Evolutionary conservation across 495 filamentous ascomycete genomes (phyloP).

Genomic region (Penicillium cinerascens): DNA sequence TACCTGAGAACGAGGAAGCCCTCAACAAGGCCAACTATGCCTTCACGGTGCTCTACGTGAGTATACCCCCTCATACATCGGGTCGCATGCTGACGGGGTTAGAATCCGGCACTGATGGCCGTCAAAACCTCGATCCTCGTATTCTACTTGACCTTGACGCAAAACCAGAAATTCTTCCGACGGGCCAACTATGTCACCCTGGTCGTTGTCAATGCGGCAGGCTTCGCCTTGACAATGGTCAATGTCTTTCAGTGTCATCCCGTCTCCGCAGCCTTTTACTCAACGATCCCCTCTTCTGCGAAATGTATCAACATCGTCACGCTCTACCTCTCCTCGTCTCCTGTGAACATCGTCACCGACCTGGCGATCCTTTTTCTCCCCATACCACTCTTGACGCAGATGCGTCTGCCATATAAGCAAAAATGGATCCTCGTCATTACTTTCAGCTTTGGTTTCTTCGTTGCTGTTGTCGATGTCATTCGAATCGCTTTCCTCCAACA

Average conservation of each 20-base stretch:
- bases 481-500: slow-evolving; percentile 85
- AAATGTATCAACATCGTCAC: slow-evolving; percentile 73
- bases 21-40: slow-evolving; percentile 72
- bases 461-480: slow-evolving; percentile 82
- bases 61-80: slow-evolving; percentile 21
- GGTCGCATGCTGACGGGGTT: not conserved
- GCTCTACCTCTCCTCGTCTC: slow-evolving; percentile 78
- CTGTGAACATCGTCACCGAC: slow-evolving; percentile 83
- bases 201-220: slow-evolving; percentile 70
- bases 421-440: slow-evolving; percentile 80
- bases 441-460: slow-evolving; percentile 80
- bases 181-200: slow-evolving; percentile 68
- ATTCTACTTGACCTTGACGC: slow-evolving; percentile 79
- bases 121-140: slow-evolving; percentile 88
- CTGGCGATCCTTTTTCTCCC: slow-evolving; percentile 79
- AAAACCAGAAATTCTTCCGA: slow-evolving; percentile 67
- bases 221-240: slow-evolving; percentile 73
- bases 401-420: slow-evolving; percentile 78
- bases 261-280: slow-evolving; percentile 56
- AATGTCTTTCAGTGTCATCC: slow-evolving; percentile 91
- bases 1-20: slow-evolving; percentile 33
- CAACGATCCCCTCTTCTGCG: slow-evolving; percentile 38
- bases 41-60: slow-evolving; percentile 79
- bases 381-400: slow-evolving; percentile 79
- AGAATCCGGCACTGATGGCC: slow-evolving; percentile 79